Conservation (phyloP, 352 stramenopile species). For the Peronospora tabacina region DNA sequence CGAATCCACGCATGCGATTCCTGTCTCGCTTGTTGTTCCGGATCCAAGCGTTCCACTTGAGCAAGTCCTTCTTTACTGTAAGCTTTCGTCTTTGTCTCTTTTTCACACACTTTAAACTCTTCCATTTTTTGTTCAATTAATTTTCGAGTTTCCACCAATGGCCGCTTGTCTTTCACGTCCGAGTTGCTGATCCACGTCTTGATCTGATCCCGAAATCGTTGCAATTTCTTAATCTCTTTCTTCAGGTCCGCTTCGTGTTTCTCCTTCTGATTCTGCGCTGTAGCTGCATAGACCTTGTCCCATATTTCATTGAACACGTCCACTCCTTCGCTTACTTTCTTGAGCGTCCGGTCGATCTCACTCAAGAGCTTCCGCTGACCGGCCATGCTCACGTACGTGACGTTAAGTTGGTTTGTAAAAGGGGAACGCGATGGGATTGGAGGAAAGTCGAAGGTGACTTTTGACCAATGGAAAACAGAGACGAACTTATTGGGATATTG, state of each 20-base stretch:
- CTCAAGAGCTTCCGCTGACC: slow-evolving; percentile 82
- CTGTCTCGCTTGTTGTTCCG: slow-evolving; percentile 74
- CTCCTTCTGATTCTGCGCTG: slow-evolving; percentile 97
- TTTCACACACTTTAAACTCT: slow-evolving; percentile 99
- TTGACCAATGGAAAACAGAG: slow-evolving; percentile 12
- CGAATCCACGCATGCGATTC: slow-evolving; percentile 81
- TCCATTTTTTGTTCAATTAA: slow-evolving; percentile 99
- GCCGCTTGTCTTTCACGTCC: slow-evolving; percentile 97
- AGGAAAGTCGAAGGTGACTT: background rate
- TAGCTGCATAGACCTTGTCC: slow-evolving; percentile 96
- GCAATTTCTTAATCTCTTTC: slow-evolving; percentile 99
- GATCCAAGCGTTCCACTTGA: slow-evolving; percentile 89
- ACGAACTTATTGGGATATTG: no score
- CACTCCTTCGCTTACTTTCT: slow-evolving; percentile 98
- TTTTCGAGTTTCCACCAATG: slow-evolving; percentile 76
- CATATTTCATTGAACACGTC: slow-evolving; percentile 99
- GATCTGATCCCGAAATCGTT: slow-evolving; percentile 97
- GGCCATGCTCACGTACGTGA: slow-evolving; percentile 40
- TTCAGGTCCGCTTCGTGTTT: slow-evolving; percentile 99
- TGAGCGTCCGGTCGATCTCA: slow-evolving; percentile 99
- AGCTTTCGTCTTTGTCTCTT: slow-evolving; percentile 99
- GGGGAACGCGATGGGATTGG: slow-evolving; percentile 9
- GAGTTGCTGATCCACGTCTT: slow-evolving; percentile 97
- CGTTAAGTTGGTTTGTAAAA: background rate
- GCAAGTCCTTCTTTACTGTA: slow-evolving; percentile 98